Base-by-base conservation (phyloP, 345 rosid genomes). In the Aquilaria malaccensis region DNA sequence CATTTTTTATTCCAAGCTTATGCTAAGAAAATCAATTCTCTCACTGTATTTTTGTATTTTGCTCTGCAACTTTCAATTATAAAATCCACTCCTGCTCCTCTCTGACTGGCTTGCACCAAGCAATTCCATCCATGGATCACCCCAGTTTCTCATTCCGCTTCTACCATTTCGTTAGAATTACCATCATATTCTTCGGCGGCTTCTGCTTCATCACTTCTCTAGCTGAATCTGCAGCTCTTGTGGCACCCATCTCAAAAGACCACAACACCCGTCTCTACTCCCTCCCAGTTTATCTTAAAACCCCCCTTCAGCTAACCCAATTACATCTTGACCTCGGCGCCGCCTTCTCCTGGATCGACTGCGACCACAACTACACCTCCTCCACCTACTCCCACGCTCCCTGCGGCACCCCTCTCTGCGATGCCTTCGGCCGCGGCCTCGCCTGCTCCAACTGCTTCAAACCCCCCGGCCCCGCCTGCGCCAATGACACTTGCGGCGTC, bases 311-410 rank as follows among this genome's bases (percentile, higher is more conserved):
- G 9, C 67, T 56, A 59, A 53, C 64, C 48, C 53, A 61, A 10
- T 50, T 77, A 10, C 74, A 63, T 62, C 70, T 85, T 14, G 91
- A 90, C 58, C 81, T 87, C 2, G 95, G 93, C 2, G 97, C 91
- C 43, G 80, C 62, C 22, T 47, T 59, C 65, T 60, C 80, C 0
- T 91, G 96, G 96, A 80, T 84, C 14, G 89, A 83, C 63, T 83
- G 89, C 37, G 78, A 83, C 14, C 57, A 58, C 13, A 32, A 53
- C 60, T 91, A 86, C 58, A 71, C 73, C 47, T 91, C 98, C 52
- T 63, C 94, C 1, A 71, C 97, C 0, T 86, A 81, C 81, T 61
- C 52, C 1, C 74, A 91, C 0, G 77, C 79, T 11, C 70, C 70
- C 4, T 88, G 94, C 33, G 32, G 70, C 46, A 85, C 94, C 0